Evolutionary conservation across 352 stramenopile species (phyloP).

Genomic region (Globisporangium canariense): DNA sequence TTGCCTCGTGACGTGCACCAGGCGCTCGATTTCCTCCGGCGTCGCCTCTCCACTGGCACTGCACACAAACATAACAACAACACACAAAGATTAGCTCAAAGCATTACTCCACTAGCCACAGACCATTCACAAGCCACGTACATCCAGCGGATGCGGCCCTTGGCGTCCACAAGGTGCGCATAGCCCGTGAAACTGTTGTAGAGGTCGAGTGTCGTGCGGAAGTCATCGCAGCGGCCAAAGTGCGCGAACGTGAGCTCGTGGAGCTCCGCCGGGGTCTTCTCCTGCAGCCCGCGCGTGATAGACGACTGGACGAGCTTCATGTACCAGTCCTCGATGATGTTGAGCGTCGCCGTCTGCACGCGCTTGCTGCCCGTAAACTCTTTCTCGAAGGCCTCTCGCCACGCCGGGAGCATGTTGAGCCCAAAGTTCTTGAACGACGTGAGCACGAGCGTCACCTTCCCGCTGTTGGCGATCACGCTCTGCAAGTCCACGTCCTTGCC

Average conservation of each 20-base stretch:
- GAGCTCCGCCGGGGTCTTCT: constrained; percentile 41
- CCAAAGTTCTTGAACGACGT: constrained; percentile 88
- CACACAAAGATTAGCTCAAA: constrained; percentile 14
- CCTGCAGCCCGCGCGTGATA: constrained; percentile 58
- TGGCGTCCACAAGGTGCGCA: constrained; percentile 72
- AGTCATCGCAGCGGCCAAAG: constrained; percentile 80
- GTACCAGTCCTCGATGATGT: constrained; percentile 89
- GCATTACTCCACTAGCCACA: not conserved
- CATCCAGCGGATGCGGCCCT: constrained; percentile 84
- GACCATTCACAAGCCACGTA: constrained; percentile 20
- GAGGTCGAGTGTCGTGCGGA: constrained; percentile 73
- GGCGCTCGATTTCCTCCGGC: constrained; percentile 49
- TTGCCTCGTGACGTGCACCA: constrained; percentile 58
- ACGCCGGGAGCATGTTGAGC: constrained; percentile 74
- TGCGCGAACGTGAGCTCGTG: constrained; percentile 58
- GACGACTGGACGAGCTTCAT: constrained; percentile 77
- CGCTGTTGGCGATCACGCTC: constrained; percentile 35
- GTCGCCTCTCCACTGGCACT: constrained; percentile 67
- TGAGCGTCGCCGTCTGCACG: constrained; percentile 69
- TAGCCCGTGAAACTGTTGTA: constrained; percentile 89
- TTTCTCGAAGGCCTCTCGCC: constrained; percentile 59
- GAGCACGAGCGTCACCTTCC: constrained; percentile 69
- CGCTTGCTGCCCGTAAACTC: constrained; percentile 30
- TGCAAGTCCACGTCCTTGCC: constrained; percentile 49
- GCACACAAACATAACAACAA: constrained; percentile 18